phyloP scores from a whole-genome alignment of 2,329 filamentous ascomycete genomes.

The Diaporthe sp. region DNA sequence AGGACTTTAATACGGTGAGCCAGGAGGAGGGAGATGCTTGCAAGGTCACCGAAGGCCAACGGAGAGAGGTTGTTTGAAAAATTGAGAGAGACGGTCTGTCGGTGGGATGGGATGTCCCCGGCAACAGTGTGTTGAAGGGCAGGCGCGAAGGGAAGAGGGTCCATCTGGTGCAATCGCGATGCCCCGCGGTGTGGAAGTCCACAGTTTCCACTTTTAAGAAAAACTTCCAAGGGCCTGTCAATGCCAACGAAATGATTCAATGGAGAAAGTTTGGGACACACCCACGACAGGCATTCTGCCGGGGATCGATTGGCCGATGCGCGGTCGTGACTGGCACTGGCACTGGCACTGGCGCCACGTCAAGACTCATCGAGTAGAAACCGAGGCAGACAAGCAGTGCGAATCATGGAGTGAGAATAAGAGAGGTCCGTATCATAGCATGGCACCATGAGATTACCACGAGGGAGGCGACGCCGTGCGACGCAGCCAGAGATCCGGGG shows the following conservation, averaged over 20 bases:
- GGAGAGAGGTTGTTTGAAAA: slow-evolving; percentile 31
- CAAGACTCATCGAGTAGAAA: slow-evolving; percentile 44
- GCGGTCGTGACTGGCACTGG: slow-evolving; percentile 38
- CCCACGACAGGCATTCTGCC: slow-evolving; percentile 54
- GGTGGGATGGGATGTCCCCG: slow-evolving; percentile 41
- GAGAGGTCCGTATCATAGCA: slow-evolving; percentile 23
- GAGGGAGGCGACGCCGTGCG: slow-evolving; percentile 22
- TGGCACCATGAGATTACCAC: slow-evolving; percentile 24
- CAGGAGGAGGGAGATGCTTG: slow-evolving; percentile 39
- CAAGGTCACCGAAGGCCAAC: slow-evolving; percentile 11
- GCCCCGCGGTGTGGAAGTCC: slow-evolving; percentile 40
- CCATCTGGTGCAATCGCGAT: slow-evolving; percentile 31
- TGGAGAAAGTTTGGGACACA: slow-evolving; percentile 50
- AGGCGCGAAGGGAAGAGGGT: slow-evolving; percentile 41
- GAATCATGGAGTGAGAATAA: slow-evolving; percentile 35
- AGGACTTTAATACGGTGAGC: slow-evolving; percentile 34
- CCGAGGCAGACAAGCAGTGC: slow-evolving; percentile 44
- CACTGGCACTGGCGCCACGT: slow-evolving; percentile 56
- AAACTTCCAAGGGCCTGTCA: slow-evolving; percentile 41
- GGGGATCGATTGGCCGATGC: slow-evolving; percentile 50
- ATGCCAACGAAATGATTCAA: slow-evolving; percentile 48
- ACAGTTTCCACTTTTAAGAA: slow-evolving; percentile 40
- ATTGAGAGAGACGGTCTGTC: slow-evolving; percentile 28
- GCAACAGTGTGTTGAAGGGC: slow-evolving; percentile 34
- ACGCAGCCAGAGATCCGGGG: slow-evolving; percentile 26